phyloP scores from a whole-genome alignment of 169 alveolate species.

The Cryptosporidium tyzzeri region DNA sequence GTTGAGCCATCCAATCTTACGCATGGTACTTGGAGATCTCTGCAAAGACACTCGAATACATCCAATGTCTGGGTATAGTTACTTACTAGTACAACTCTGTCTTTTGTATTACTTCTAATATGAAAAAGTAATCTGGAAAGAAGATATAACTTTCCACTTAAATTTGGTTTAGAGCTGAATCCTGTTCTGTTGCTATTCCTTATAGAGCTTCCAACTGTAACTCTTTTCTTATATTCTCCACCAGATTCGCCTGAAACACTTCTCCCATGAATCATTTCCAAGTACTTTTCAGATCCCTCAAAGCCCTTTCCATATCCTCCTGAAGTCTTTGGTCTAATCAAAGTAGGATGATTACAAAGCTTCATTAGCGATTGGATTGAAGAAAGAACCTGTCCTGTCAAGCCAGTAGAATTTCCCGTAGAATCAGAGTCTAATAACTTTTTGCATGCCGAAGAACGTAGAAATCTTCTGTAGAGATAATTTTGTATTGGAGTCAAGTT shows the following conservation, averaged over 20 bases:
- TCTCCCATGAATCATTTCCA: conserved; percentile 59
- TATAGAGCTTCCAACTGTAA: not conserved
- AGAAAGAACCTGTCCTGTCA: conserved; percentile 82
- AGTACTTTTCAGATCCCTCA: conserved; percentile 62
- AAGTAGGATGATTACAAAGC: conserved; percentile 90
- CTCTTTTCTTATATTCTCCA: conserved; percentile 17
- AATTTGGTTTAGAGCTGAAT: conserved; percentile 40
- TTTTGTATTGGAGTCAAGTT: conserved; percentile 87
- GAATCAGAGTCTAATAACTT: conserved; percentile 79
- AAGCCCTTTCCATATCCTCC: conserved; percentile 75
- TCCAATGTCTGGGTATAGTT: conserved; percentile 93
- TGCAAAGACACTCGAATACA: conserved; percentile 87
- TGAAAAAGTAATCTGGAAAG: conserved; percentile 81
- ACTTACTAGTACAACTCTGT: conserved; percentile 91
- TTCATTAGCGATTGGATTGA: conserved; percentile 87
- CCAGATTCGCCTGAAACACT: not conserved
- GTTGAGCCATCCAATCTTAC: conserved; percentile 93
- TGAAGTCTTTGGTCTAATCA: conserved; percentile 73
- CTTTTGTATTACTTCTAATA: conserved; percentile 84
- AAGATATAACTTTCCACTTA: conserved; percentile 60
- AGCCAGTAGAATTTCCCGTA: conserved; percentile 62
- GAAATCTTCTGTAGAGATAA: conserved; percentile 83
- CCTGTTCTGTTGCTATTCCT: conserved; percentile 53
- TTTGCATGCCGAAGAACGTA: conserved; percentile 81
- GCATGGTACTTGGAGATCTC: conserved; percentile 85